A percentile compares a stretch with the other conserved stretches of the same genome.
phyloP scores from a whole-genome alignment of 345 rosid species.

The Acer campestre region DNA sequence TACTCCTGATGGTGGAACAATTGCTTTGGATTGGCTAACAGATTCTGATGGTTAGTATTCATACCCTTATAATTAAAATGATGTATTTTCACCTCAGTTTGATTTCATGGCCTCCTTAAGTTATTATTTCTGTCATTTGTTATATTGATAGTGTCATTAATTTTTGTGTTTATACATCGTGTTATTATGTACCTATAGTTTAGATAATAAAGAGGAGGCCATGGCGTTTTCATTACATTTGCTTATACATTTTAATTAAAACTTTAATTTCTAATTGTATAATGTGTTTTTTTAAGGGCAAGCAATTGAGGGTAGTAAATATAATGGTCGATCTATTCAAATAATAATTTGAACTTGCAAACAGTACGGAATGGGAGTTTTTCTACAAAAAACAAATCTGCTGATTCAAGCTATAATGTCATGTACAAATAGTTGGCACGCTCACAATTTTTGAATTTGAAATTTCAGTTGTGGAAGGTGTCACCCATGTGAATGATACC shows the following conservation, averaged over 20 bases:
- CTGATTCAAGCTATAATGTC: neutral
- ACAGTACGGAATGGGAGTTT: neutral
- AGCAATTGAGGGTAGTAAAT: neutral
- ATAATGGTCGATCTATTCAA: neutral
- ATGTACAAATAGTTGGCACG: neutral
- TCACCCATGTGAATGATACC: constrained; percentile 19
- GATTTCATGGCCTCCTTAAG: neutral
- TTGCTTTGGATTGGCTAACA: constrained; percentile 43
- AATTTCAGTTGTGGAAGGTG: constrained; percentile 31
- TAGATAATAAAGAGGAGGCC: neutral
- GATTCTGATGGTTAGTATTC: constrained; percentile 31
- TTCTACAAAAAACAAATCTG: neutral
- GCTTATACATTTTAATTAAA: neutral
- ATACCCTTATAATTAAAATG: neutral
- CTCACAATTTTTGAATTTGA: constrained; percentile 1
- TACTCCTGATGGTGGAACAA: constrained; percentile 41
- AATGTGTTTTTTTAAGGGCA: neutral
- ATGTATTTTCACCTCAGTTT: neutral
- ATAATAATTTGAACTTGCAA: neutral
- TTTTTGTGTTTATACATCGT: neutral
- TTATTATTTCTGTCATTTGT: neutral
- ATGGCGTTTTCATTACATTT: neutral
- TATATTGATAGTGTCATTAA: neutral
- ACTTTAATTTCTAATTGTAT: neutral
- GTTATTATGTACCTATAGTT: neutral